Conservation (phyloP, 192 early-diverging fungal species). For the Allomyces javanicus region DNA sequence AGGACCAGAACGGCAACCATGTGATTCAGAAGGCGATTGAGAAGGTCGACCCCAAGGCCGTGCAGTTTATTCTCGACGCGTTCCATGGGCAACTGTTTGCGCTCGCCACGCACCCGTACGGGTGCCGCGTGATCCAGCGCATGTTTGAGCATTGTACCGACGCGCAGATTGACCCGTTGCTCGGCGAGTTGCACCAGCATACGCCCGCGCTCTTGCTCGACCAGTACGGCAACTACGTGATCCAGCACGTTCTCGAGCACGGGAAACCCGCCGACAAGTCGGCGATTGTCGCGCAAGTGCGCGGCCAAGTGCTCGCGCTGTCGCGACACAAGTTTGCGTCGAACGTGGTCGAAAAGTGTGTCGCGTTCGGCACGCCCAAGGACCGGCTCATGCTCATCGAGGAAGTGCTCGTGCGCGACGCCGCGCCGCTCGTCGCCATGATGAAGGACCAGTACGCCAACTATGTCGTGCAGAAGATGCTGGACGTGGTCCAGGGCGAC, state of each 20-base stretch:
- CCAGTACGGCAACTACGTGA: slow-evolving; percentile 99
- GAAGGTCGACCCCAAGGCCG: slow-evolving; percentile 77
- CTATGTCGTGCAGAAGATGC: slow-evolving; percentile 98
- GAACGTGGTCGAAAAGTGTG: slow-evolving; percentile 97
- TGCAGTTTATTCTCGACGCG: slow-evolving; percentile 89
- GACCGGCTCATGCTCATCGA: slow-evolving; percentile 82
- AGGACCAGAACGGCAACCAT: slow-evolving; percentile 99
- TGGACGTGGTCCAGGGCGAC: slow-evolving; percentile 87
- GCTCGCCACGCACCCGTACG: slow-evolving; percentile 94
- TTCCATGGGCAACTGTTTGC: slow-evolving; percentile 93
- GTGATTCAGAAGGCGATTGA: slow-evolving; percentile 99
- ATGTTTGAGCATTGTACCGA: slow-evolving; percentile 99
- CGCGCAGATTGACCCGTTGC: slow-evolving; percentile 52
- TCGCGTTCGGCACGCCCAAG: slow-evolving; percentile 66
- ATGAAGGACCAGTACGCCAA: slow-evolving; percentile 99
- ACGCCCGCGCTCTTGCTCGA: slow-evolving; percentile 86
- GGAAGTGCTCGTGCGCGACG: slow-evolving; percentile 66
- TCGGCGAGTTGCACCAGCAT: slow-evolving; percentile 87
- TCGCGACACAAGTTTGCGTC: slow-evolving; percentile 99
- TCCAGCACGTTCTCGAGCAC: slow-evolving; percentile 92
- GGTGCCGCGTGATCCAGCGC: slow-evolving; percentile 94
- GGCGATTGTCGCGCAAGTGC: slow-evolving; percentile 70
- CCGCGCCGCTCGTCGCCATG: slow-evolving; percentile 73
- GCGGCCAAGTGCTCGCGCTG: slow-evolving; percentile 75
- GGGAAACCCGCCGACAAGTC: slow-evolving; percentile 75